Evolutionary conservation across 2,329 filamentous ascomycete species (phyloP).

Genomic region (Pochonia chlamydosporia): DNA sequence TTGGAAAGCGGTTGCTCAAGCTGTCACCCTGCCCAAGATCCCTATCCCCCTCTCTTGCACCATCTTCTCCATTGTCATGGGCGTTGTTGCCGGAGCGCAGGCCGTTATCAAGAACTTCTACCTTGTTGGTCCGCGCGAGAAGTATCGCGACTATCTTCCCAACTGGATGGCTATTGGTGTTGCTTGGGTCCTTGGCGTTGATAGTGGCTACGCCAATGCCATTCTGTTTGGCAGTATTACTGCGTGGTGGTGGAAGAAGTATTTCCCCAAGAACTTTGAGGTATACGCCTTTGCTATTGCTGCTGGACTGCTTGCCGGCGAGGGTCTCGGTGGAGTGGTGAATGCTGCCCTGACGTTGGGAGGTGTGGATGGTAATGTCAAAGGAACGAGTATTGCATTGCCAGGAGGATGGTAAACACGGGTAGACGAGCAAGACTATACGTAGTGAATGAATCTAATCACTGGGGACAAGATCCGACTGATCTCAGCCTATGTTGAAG

Average conservation of each 20-base stretch:
- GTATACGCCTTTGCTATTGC: constrained; percentile 54
- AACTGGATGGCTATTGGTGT: constrained; percentile 59
- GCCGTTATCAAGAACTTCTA: constrained; percentile 49
- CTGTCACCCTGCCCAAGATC: constrained; percentile 49
- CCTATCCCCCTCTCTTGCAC: constrained; percentile 49
- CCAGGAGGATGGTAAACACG: not conserved
- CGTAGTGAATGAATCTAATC: no score
- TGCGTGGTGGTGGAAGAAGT: constrained; percentile 50
- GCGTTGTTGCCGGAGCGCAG: constrained; percentile 42
- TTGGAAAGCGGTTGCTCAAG: constrained; percentile 59
- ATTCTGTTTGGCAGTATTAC: constrained; percentile 50
- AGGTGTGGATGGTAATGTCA: constrained; percentile 20
- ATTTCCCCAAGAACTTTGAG: constrained; percentile 42
- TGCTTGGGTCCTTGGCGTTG: constrained; percentile 52
- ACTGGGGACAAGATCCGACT: no score
- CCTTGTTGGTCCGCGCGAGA: constrained; percentile 44
- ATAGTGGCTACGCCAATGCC: constrained; percentile 48
- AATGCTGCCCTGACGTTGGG: constrained; percentile 43
- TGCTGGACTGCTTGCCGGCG: constrained; percentile 56
- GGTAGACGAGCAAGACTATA: no score
- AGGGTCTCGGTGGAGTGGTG: constrained; percentile 57
- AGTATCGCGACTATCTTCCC: constrained; percentile 51
- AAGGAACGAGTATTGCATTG: not conserved
- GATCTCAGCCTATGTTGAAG: no score
- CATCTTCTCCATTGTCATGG: constrained; percentile 52